Percentiles rank a stretch among this genome's conserved stretches.
These are phyloP conservation scores for Turnera subulata DNA, from an alignment of 345 rosid species.

Conservation along the genomic window DNA sequence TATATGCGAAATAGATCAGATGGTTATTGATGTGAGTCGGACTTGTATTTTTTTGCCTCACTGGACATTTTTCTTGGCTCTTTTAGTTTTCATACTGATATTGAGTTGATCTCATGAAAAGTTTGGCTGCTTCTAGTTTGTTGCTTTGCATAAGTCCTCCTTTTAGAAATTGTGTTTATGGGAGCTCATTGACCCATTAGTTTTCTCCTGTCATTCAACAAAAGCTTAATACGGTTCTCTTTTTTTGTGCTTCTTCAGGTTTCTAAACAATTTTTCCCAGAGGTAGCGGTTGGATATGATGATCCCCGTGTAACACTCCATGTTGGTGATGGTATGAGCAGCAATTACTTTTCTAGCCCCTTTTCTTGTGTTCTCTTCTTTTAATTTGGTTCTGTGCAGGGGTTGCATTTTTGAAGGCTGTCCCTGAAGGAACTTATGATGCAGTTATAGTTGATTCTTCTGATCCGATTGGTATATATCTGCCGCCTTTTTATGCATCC, in stretches of 20 bases:
- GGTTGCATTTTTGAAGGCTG: conserved; percentile 81
- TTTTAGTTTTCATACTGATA: background rate
- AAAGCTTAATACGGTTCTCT: background rate
- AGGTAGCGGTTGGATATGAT: conserved; percentile 75
- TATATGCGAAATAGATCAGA: conserved; percentile 90
- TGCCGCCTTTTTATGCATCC: background rate
- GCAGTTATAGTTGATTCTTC: conserved; percentile 95
- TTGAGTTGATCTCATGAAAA: background rate
- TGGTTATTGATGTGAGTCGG: conserved; percentile 91
- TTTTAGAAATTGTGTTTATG: background rate
- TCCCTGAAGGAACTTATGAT: conserved; percentile 77
- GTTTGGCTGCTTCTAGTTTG: background rate
- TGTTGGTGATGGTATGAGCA: conserved; percentile 75
- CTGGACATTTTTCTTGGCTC: background rate
- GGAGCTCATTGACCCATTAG: background rate
- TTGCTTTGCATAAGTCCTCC: too few relatives aligned
- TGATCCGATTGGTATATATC: conserved; percentile 65
- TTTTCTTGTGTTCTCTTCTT: background rate
- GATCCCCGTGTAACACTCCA: conserved; percentile 87
- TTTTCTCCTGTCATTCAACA: background rate
- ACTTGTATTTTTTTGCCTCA: background rate
- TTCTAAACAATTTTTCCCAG: conserved; percentile 77
- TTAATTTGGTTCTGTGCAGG: conserved; percentile 37
- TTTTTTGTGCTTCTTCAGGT: conserved; percentile 42
- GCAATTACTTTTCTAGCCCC: background rate